These are phyloP conservation scores for Botryosphaeria dothidea DNA, from an alignment of 2,329 filamentous ascomycete species.

Conservation along the genomic window DNA sequence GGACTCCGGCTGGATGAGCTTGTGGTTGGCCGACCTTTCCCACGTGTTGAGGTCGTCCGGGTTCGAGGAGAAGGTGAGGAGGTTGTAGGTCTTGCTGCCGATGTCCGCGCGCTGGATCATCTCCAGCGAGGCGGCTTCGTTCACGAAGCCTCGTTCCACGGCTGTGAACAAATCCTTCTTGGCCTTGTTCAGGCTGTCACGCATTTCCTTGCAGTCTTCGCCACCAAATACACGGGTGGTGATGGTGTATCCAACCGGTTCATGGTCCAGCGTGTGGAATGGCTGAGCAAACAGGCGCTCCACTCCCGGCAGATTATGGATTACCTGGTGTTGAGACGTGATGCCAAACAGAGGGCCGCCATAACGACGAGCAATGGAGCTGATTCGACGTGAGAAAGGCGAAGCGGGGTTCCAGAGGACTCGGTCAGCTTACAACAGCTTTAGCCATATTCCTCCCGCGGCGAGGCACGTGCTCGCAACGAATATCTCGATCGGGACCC, in stretches of 20 bases:
- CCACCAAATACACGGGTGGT: slow-evolving; percentile 12
- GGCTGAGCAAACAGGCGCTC: slow-evolving; percentile 10
- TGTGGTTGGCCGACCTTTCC: not conserved
- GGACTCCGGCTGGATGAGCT: not conserved
- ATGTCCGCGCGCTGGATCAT: not conserved
- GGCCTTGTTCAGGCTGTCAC: not conserved
- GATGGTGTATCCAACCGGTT: slow-evolving; percentile 13
- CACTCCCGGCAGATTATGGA: slow-evolving; percentile 2
- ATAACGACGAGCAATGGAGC: slow-evolving; percentile 3
- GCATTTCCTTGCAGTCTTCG: not conserved
- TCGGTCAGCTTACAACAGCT: slow-evolving; percentile 8
- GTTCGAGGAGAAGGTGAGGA: not conserved
- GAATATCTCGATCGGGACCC: slow-evolving; percentile 12
- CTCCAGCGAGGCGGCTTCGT: not conserved
- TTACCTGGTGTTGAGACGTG: slow-evolving; percentile 4
- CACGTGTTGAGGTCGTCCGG: not conserved
- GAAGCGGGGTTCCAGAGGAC: not conserved
- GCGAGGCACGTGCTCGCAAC: slow-evolving; percentile 7
- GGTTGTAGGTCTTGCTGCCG: not conserved
- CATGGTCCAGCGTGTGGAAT: slow-evolving; percentile 9
- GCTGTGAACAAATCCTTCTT: slow-evolving; percentile 5
- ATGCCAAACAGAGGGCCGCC: slow-evolving; percentile 13
- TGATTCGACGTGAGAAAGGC: not conserved
- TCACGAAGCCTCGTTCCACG: slow-evolving; percentile 12
- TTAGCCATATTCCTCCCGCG: slow-evolving; percentile 2